Base-by-base conservation (phyloP, 2,329 filamentous ascomycete genomes). In the Penicillium expansum region DNA sequence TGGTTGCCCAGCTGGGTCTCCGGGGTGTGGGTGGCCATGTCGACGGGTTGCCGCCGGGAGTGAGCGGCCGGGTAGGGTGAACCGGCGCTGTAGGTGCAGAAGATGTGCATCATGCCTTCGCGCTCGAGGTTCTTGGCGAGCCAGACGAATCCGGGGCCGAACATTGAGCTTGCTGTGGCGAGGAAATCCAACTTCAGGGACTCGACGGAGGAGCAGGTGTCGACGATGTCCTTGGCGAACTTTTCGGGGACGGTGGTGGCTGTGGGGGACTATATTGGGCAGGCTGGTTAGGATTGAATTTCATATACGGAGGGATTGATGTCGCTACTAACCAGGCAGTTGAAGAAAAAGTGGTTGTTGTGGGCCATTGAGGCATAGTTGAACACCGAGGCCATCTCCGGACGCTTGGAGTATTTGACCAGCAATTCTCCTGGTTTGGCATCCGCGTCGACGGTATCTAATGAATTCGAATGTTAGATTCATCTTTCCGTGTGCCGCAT, bases 121-220 rank as follows among this genome's bases (percentile, higher is more conserved):
- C 73, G 71, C 52, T 77, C 76, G 20, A 74, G 69, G 63, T 72
- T 71, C 76, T 85, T 85, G 69, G 97, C 90, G 60, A 99, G 87
- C 94, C 94, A 99, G 71, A 97, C 89, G 77, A 95, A 97, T 63
- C 94, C 94, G 0, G 93, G 92, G 53, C 93, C 94, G 79, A 99
- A 97, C 92, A 97, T 97, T 78, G 86, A 84, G 64, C 85, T 82
- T 57, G 93, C 93, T 39, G 89, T 95, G 62, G 87, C 80, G 69
- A 94, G 76, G 76, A 99, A 86, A 72, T 94, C 90, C 66, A 82
- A 82, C 71, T 86, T 86, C 57, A 99, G 85, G 30, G 89, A 92
- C 63, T 95, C 89, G 67, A 95, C 80, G 67, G 88, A 91, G 71
- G 89, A 88, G 79, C 96, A 97, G 68, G 86, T 86, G 64, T 79